These are phyloP conservation scores for Aaosphaeria arxii DNA, from an alignment of 2,329 filamentous ascomycete genomes.

Conservation along the genomic window DNA sequence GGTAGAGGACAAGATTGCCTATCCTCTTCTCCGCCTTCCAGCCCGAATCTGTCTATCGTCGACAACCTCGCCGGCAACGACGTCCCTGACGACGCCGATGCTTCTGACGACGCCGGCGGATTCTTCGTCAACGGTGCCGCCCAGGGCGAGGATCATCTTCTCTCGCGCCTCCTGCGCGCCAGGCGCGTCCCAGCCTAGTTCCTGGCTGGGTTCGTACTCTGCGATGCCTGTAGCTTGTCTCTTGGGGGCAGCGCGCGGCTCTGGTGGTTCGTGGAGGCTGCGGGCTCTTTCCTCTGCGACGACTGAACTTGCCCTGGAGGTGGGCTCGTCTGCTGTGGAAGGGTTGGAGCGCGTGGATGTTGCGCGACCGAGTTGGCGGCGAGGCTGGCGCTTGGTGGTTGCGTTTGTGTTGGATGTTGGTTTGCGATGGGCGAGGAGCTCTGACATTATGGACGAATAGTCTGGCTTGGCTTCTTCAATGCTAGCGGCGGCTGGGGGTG, in stretches of 20 bases:
- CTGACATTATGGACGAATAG: conserved; percentile 25
- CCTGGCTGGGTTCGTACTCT: conserved; percentile 35
- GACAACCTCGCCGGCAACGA: conserved; percentile 12
- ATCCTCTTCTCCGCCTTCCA: not conserved
- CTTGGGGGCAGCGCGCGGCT: not conserved
- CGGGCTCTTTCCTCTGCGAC: not conserved
- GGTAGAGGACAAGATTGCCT: no score
- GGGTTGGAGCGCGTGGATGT: conserved; percentile 26
- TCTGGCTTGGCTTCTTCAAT: conserved; percentile 12
- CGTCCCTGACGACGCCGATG: conserved; percentile 35
- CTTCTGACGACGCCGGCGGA: conserved; percentile 21
- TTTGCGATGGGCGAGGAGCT: conserved; percentile 29
- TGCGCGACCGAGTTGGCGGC: conserved; percentile 30
- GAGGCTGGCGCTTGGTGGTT: conserved; percentile 17
- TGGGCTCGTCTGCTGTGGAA: conserved; percentile 19
- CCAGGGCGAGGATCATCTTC: conserved; percentile 34
- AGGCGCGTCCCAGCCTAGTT: conserved; percentile 37
- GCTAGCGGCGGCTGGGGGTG: no score
- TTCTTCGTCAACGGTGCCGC: conserved; percentile 28
- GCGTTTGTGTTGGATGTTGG: conserved; percentile 5
- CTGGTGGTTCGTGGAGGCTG: not conserved
- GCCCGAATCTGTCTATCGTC: conserved; percentile 23
- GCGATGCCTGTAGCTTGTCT: conserved; percentile 6
- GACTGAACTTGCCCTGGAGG: conserved; percentile 15
- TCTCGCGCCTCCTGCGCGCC: conserved; percentile 32